Conservation (phyloP, 2,329 filamentous ascomycete genomes). For the Rhytidhysteron rufulum region DNA sequence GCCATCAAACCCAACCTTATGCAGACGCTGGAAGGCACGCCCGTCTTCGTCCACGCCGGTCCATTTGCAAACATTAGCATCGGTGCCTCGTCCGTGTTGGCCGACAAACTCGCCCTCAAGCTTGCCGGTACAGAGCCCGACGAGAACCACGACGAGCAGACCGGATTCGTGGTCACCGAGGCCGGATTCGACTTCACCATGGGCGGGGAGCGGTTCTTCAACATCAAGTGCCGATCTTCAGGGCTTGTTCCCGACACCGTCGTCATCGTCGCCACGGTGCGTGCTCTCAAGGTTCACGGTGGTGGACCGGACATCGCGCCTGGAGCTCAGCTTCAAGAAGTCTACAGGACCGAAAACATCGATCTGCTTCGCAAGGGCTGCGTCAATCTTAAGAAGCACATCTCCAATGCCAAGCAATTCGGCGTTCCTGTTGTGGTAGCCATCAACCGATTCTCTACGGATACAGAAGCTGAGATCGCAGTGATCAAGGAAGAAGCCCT, state of each 20-base stretch:
- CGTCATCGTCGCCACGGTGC: conserved; percentile 91
- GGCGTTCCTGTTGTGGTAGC: conserved; percentile 93
- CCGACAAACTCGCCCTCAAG: conserved; percentile 93
- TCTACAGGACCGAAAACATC: conserved; percentile 91
- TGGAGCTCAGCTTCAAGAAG: conserved; percentile 76
- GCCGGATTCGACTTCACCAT: conserved; percentile 99
- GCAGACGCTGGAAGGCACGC: conserved; percentile 96
- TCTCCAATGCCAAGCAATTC: conserved; percentile 81
- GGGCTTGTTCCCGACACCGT: conserved; percentile 90
- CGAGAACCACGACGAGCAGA: conserved; percentile 76
- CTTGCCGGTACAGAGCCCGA: conserved; percentile 90
- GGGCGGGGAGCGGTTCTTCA: conserved; percentile 99
- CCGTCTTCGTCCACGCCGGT: conserved; percentile 94
- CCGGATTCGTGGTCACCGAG: conserved; percentile 93
- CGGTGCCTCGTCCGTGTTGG: conserved; percentile 90
- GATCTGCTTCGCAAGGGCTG: conserved; percentile 87
- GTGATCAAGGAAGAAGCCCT: conserved; percentile 88
- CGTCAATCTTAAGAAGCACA: conserved; percentile 93
- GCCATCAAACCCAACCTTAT: conserved; percentile 98
- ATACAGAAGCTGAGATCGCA: conserved; percentile 86
- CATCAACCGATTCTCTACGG: conserved; percentile 93
- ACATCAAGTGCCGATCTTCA: conserved; percentile 97
- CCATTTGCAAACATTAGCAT: conserved; percentile 99
- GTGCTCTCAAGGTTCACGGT: conserved; percentile 94
- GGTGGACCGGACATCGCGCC: conserved; percentile 91